A percentile compares a stretch with the other conserved stretches of the same genome.
These are phyloP conservation scores for Metrosideros polymorpha DNA, from an alignment of 441 rosid genomes.

Conservation along the genomic window DNA sequence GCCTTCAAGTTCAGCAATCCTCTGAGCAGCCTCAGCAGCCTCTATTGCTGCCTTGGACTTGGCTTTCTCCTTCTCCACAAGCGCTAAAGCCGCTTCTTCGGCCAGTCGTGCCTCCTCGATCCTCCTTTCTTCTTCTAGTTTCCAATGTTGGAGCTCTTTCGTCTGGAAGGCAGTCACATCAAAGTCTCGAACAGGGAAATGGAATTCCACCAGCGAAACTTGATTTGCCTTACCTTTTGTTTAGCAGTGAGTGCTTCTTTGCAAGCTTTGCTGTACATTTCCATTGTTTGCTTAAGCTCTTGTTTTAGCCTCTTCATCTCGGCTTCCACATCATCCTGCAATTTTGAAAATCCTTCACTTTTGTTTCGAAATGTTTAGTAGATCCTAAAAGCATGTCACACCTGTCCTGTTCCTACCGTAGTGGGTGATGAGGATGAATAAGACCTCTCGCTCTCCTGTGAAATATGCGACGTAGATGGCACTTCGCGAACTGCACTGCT, in stretches of 20 bases:
- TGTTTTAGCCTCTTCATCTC: constrained; percentile 92
- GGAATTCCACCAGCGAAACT: not conserved
- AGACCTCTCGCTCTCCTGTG: constrained; percentile 36
- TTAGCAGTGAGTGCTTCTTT: constrained; percentile 94
- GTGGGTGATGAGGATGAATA: constrained; percentile 27
- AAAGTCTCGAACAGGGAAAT: not conserved
- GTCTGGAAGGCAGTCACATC: constrained; percentile 31
- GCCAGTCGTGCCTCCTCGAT: constrained; percentile 67
- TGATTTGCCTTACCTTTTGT: constrained; percentile 36
- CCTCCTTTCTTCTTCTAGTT: constrained; percentile 66
- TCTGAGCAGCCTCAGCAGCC: constrained; percentile 85
- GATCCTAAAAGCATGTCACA: not conserved
- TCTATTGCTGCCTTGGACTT: constrained; percentile 77
- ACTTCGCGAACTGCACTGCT: constrained; percentile 26
- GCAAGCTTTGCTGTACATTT: constrained; percentile 89
- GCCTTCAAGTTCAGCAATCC: constrained; percentile 77
- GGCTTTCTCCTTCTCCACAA: constrained; percentile 75
- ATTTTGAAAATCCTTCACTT: not conserved
- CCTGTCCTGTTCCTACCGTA: constrained; percentile 21
- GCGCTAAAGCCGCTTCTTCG: constrained; percentile 78
- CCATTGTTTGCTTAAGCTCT: constrained; percentile 95
- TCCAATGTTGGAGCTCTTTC: constrained; percentile 73
- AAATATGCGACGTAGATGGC: constrained; percentile 8
- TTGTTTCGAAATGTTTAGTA: not conserved
- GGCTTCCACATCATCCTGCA: constrained; percentile 81